phyloP scores from a whole-genome alignment of 75 land plant genomes.

The Pinus tabuliformis region DNA sequence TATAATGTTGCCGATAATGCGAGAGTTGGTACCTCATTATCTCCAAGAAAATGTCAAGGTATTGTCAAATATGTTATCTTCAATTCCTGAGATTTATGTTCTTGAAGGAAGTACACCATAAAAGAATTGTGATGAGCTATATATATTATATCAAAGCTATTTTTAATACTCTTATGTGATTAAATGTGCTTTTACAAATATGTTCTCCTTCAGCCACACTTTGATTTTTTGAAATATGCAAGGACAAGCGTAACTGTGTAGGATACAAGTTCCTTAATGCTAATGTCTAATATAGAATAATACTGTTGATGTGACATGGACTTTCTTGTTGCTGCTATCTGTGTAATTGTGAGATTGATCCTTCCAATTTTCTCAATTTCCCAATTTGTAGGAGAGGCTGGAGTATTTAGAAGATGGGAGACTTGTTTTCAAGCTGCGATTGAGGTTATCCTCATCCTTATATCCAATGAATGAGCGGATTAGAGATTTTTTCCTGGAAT shows the following conservation, averaged over 20 bases:
- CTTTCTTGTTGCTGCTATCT: background rate
- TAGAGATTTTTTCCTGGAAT: constrained; percentile 92
- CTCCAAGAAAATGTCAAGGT: constrained; percentile 89
- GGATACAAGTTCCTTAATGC: background rate
- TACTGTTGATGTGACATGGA: background rate
- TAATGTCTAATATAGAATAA: background rate
- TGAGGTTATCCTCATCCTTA: constrained; percentile 84
- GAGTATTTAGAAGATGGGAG: constrained; percentile 94
- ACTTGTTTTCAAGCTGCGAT: constrained; percentile 70
- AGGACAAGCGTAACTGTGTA: background rate
- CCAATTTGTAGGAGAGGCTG: constrained; percentile 68
- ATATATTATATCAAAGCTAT: background rate
- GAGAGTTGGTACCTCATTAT: constrained; percentile 89
- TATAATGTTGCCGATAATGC: constrained; percentile 79
- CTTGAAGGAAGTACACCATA: too few relatives aligned
- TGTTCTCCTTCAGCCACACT: background rate
- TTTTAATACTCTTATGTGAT: background rate
- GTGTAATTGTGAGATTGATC: background rate
- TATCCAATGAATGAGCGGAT: constrained; percentile 92
- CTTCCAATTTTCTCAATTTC: background rate
- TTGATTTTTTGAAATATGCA: background rate
- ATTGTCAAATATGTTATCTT: background rate
- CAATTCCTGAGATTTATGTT: background rate
- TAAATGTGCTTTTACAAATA: background rate
- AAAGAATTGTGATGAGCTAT: background rate